Evolutionary conservation across 2,329 filamentous ascomycete genomes (phyloP), one percentile per base, ranked within the genome.

Genomic region (Graphilbum sp.): DNA sequence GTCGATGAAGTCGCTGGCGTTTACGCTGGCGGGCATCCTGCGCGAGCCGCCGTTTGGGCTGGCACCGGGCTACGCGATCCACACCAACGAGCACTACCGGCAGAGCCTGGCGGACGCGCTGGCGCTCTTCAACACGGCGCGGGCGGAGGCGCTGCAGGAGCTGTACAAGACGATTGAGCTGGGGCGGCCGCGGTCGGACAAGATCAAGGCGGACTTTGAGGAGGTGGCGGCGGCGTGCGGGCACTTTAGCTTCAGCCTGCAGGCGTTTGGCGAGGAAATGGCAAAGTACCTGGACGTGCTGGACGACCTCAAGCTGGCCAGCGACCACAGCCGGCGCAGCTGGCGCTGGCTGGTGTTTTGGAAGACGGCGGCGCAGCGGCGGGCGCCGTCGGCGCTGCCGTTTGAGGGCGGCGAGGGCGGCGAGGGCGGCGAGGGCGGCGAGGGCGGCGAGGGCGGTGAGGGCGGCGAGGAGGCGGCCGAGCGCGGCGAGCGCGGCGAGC

Each of bases 191-290:
- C 69, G 75, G 32, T 77, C 79, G 0, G 68, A 84, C 37, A 79
- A 80, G 44, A 69, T 88, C 9, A 79, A 92, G 52, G 90, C 88
- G 3, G 90, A 96, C 54, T 86, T 94, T 41, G 90, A 98, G 54
- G 90, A 98, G 56, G 87, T 96, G 11, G 87, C 88, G 31, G 88
- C 90, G n/a, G 92, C 87, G 40, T 98, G 90, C 51, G 88, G 90
- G 0, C 87, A 96, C 57, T 98, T 96, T 53, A 88, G 83, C 52
- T 95, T 90, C 54, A 92, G 82, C 32, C 64, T 98, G 20, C 73
- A 90, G 45, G 82, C 90, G 47, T 88, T 96, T 51, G 87, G 85
- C 0, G 83, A 93, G 52, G 86, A 95, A 52, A 81, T 93, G 61
- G 75, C 83, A 46, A 72, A 71, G 12, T 90, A 93, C 48, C 58